Conservation (phyloP, 1,284 basidiomycete genomes). For the Ceraceosorus bombacis region DNA sequence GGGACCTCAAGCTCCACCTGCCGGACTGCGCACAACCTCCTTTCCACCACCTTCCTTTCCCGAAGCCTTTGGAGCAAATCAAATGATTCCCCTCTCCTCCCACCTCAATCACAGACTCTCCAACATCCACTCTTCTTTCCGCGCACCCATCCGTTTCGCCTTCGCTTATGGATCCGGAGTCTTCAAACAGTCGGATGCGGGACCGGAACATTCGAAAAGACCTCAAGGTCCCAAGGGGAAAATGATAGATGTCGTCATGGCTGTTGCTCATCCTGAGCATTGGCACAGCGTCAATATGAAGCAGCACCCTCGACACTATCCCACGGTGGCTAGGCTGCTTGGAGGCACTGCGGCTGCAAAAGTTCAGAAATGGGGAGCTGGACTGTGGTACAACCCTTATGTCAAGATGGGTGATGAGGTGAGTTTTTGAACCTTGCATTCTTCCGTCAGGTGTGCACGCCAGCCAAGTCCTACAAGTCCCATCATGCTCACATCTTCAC, state of each 20-base stretch:
- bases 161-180: constrained; percentile 93
- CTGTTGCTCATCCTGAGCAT: constrained; percentile 79
- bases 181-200: constrained; percentile 71
- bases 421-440: neutral
- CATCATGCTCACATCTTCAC: neutral
- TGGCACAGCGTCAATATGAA: constrained; percentile 93
- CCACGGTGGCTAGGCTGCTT: constrained; percentile 68
- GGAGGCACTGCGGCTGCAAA: constrained; percentile 69
- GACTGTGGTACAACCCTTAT: constrained; percentile 63
- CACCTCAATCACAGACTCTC: constrained; percentile 18
- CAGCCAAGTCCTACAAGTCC: no score
- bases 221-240: constrained; percentile 28
- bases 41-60: constrained; percentile 25
- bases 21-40: no score
- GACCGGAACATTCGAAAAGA: constrained; percentile 49
- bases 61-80: constrained; percentile 32
- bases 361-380: constrained; percentile 73
- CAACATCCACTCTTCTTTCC: constrained; percentile 52
- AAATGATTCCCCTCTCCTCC: constrained; percentile 28
- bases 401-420: constrained; percentile 25
- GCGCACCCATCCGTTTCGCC: constrained; percentile 77
- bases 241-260: constrained; percentile 93
- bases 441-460: no score
- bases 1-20: no score
- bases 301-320: constrained; percentile 82